Base-by-base conservation (phyloP, 352 stramenopile genomes). In the Globisporangium apiculatum region DNA sequence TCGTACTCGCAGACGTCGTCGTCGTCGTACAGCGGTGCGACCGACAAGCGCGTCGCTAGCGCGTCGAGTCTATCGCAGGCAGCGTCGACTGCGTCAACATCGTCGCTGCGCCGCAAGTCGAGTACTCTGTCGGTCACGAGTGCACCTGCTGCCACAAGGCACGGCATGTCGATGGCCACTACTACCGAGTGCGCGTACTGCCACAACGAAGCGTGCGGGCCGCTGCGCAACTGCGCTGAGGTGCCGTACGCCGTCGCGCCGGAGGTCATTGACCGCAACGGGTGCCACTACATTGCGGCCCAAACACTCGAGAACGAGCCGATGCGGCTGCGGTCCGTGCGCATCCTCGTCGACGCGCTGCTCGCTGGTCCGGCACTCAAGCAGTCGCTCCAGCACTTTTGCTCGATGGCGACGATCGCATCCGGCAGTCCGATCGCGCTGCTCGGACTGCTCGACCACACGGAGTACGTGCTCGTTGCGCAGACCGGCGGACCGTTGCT, bases 341-440 rank as follows among this genome's bases (percentile, higher is more conserved):
- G 75, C 7, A 60, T 68, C 4, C 66, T 93, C 17, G 56, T 66
- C 35, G 65, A 74, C 18, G 73, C 75, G 14, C 41, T 93, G 7
- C 73, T 77, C 55, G 66, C 69, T 0, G 62, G 65, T 4, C 60
- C 73, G 0, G 67, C 67, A 15, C 63, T 72, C 43, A 77, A 85
- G 65, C 76, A 78, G 41, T 77, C 73, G 45, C 66, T 88, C 51
- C 59, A 60, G 41, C 79, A 92, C 60, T 72, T 93, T 35, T 87
- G 77, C 63, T 87, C 79, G 51, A 91, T 95, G 77, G 81, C 81
- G 51, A 76, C 81, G 36, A 93, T 91, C 57, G 83, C 82, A n/a
- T 84, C 81, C 1, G 72, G 76, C 43, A 87, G 78, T 48, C 69
- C 76, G 0, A 75, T 89, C 51, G 81, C 82, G 5, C 45, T 92